These are phyloP conservation scores for Pseudophaeomoniella oleicola DNA, from an alignment of 2,329 filamentous ascomycete genomes.

Conservation along the genomic window DNA sequence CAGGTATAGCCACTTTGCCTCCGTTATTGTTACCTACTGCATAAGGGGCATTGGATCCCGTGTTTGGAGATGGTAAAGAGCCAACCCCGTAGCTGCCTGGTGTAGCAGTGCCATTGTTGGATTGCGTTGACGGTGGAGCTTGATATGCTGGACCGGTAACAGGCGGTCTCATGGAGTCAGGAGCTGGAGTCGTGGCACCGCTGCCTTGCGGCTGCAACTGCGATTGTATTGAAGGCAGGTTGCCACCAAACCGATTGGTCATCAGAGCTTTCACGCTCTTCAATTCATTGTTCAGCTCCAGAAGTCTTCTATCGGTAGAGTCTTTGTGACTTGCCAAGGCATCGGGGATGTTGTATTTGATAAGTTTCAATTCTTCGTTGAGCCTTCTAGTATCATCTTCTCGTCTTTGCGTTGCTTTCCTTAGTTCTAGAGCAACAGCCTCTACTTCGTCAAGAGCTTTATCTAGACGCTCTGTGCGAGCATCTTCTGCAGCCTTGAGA, in stretches of 20 bases:
- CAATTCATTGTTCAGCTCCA: conserved; percentile 74
- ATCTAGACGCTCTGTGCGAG: conserved; percentile 72
- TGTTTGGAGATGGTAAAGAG: conserved; percentile 14
- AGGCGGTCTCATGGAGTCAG: neutral
- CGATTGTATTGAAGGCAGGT: conserved; percentile 2
- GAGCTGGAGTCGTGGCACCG: conserved; percentile 5
- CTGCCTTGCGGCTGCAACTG: conserved; percentile 6
- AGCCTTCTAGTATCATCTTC: conserved; percentile 80
- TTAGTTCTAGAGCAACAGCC: conserved; percentile 64
- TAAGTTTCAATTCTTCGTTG: conserved; percentile 66
- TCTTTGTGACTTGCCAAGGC: conserved; percentile 81
- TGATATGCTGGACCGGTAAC: conserved; percentile 9
- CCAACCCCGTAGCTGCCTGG: neutral
- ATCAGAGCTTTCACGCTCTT: conserved; percentile 87
- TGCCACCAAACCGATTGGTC: conserved; percentile 40
- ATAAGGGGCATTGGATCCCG: conserved; percentile 30
- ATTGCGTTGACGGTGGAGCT: conserved; percentile 13
- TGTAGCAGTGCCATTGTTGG: too few relatives aligned
- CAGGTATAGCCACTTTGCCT: conserved; percentile 55
- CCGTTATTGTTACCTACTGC: conserved; percentile 27
- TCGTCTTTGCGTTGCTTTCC: conserved; percentile 62
- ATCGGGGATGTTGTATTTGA: conserved; percentile 77
- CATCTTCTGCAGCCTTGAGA: conserved; percentile 74
- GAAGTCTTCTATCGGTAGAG: conserved; percentile 62
- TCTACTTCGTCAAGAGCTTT: conserved; percentile 71